A percentile compares a stretch with the other conserved stretches of the same genome.
These are phyloP conservation scores for Ensete ventricosum DNA, from an alignment of 176 grass and related monocot genomes.

Conservation along the genomic window DNA sequence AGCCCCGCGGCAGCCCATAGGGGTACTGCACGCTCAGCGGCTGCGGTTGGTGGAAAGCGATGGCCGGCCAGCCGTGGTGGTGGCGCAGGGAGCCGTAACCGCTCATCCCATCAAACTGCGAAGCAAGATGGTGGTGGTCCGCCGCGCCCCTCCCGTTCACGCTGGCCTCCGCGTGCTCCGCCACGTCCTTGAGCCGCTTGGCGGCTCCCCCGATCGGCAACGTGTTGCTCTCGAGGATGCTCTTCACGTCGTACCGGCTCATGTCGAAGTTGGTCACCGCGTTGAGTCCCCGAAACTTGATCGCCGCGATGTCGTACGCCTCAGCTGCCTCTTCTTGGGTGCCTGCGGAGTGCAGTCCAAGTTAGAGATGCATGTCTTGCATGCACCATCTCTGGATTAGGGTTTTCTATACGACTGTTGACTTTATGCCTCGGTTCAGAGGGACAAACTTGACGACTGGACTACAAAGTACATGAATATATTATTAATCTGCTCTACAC, in stretches of 20 bases:
- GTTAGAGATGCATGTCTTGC: background rate
- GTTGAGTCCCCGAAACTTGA: slow-evolving; percentile 74
- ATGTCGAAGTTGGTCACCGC: slow-evolving; percentile 89
- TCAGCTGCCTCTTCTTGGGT: slow-evolving; percentile 81
- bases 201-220: slow-evolving; percentile 54
- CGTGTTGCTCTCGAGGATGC: slow-evolving; percentile 57
- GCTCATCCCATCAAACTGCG: slow-evolving; percentile 15
- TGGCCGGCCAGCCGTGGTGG: slow-evolving; percentile 49
- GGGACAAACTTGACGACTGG: slow-evolving; percentile 25
- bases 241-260: slow-evolving; percentile 83
- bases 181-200: slow-evolving; percentile 65
- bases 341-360: slow-evolving; percentile 18
- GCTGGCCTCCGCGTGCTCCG: slow-evolving; percentile 14
- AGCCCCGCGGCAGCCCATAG: slow-evolving; percentile 15
- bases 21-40: slow-evolving; percentile 34
- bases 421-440: slow-evolving; percentile 29
- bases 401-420: slow-evolving; percentile 21
- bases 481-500: too few species aligned
- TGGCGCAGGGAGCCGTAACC: slow-evolving; percentile 24
- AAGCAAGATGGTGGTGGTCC: slow-evolving; percentile 8
- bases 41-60: slow-evolving; percentile 47
- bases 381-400: background rate
- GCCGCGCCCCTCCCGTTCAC: slow-evolving; percentile 5
- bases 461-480: too few species aligned
- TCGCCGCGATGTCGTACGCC: slow-evolving; percentile 79